Conservation (phyloP, 179 eudicot species). For the Carnegiea gigantea region DNA sequence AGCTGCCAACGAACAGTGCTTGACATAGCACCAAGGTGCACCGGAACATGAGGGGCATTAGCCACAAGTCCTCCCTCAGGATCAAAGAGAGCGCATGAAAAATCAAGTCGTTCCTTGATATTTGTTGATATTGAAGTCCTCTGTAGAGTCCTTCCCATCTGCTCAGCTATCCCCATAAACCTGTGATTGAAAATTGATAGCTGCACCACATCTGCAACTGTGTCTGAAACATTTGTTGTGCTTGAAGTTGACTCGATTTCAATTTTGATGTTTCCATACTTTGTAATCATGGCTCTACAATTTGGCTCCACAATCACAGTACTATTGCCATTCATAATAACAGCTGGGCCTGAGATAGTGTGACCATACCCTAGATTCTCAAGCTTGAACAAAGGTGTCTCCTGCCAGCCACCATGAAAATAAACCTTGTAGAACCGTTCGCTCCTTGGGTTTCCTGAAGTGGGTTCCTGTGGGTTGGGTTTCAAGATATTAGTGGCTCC, state of each 20-base stretch:
- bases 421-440: conserved; percentile 62
- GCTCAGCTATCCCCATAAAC: conserved; percentile 99
- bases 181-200: conserved; percentile 93
- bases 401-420: conserved; percentile 70
- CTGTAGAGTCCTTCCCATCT: conserved; percentile 96
- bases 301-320: conserved; percentile 88
- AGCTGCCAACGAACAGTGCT: conserved; percentile 90
- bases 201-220: conserved; percentile 96
- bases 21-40: conserved; percentile 98
- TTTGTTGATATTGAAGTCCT: conserved; percentile 97
- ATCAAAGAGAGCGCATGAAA: conserved; percentile 95
- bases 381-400: conserved; percentile 83
- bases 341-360: conserved; percentile 71
- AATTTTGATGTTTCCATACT: conserved; percentile 85
- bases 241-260: conserved; percentile 55
- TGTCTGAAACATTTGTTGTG: conserved; percentile 45
- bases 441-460: conserved; percentile 46
- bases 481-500: conserved; percentile 91
- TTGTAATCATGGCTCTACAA: conserved; percentile 72
- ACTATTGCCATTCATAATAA: conserved; percentile 97
- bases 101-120: conserved; percentile 90
- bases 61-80: conserved; percentile 97
- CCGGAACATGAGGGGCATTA: conserved; percentile 99
- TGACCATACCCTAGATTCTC: conserved; percentile 73
- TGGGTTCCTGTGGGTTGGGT: conserved; percentile 53